Conservation (phyloP, 768 basidiomycete genomes). For the Boletus reticulatus region DNA sequence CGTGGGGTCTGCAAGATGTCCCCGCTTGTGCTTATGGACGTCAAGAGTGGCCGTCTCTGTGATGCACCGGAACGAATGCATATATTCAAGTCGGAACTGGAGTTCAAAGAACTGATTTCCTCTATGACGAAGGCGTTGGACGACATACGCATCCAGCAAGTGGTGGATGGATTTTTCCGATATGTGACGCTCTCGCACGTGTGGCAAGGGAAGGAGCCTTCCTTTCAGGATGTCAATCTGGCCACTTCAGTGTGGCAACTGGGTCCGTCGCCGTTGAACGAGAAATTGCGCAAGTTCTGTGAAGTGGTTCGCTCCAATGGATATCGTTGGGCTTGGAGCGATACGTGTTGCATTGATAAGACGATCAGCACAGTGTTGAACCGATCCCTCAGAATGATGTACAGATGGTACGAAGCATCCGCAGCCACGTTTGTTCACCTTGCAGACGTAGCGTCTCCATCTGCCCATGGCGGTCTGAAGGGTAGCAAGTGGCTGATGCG, state of each 20-base stretch:
- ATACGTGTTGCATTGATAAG: constrained; percentile 15
- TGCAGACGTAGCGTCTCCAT: not conserved
- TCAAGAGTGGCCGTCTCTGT: not conserved
- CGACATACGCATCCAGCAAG: not conserved
- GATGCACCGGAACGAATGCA: not conserved
- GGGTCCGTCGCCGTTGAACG: not conserved
- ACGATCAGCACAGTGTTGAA: constrained; percentile 2
- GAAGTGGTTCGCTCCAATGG: not conserved
- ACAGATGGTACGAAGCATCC: constrained; percentile 11
- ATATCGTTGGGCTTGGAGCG: constrained; percentile 15
- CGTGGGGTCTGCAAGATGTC: not conserved
- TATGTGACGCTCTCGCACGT: constrained; percentile 14
- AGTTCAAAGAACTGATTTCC: constrained; percentile 6
- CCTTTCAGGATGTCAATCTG: constrained; percentile 5
- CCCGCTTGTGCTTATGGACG: not conserved
- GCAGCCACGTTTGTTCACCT: constrained; percentile 4
- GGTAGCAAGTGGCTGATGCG: constrained; percentile 8
- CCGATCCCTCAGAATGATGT: constrained; percentile 12
- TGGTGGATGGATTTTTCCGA: constrained; percentile 2
- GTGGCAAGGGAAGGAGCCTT: constrained; percentile 12
- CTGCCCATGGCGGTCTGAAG: not conserved
- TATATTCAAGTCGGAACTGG: not conserved
- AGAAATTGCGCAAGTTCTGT: constrained; percentile 12
- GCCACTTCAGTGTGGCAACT: constrained; percentile 5
- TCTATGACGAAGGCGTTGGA: constrained; percentile 9